Percentiles rank a stretch among this genome's conserved stretches.
These are phyloP conservation scores for Podila verticillata DNA, from an alignment of 192 early-diverging fungal species.

Conservation along the genomic window DNA sequence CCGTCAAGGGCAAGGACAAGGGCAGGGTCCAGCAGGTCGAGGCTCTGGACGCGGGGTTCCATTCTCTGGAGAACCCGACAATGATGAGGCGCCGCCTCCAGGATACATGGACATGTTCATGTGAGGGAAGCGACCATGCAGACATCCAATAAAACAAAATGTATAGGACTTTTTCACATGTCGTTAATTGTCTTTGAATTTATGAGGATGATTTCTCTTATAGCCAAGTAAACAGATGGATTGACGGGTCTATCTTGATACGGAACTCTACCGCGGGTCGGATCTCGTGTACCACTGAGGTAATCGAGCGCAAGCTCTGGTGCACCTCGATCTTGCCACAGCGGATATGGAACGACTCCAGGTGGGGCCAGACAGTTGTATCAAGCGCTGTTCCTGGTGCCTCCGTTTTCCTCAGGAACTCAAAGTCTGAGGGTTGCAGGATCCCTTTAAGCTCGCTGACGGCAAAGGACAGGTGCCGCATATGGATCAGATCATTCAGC, in stretches of 20 bases:
- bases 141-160: not conserved
- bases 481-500: not conserved
- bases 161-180: not conserved
- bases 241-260: not conserved
- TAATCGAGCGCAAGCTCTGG: not conserved
- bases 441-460: not conserved
- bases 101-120: slow-evolving; percentile 67
- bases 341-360: not conserved
- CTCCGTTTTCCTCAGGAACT: not conserved
- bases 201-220: too few species aligned
- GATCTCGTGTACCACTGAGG: not conserved
- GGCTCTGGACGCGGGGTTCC: slow-evolving; percentile 48
- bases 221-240: not conserved
- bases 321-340: not conserved
- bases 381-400: not conserved
- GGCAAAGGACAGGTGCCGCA: not conserved
- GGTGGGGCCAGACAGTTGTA: not conserved
- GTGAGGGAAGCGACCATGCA: slow-evolving; percentile 9
- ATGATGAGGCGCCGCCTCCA: slow-evolving; percentile 79
- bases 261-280: not conserved
- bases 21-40: slow-evolving; percentile 29
- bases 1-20: slow-evolving; percentile 35
- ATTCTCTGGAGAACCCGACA: slow-evolving; percentile 75
- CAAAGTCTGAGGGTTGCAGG: not conserved
- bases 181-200: not conserved